Base-by-base conservation (phyloP, 805 yeast genomes). In the Torulaspora maleeae region DNA sequence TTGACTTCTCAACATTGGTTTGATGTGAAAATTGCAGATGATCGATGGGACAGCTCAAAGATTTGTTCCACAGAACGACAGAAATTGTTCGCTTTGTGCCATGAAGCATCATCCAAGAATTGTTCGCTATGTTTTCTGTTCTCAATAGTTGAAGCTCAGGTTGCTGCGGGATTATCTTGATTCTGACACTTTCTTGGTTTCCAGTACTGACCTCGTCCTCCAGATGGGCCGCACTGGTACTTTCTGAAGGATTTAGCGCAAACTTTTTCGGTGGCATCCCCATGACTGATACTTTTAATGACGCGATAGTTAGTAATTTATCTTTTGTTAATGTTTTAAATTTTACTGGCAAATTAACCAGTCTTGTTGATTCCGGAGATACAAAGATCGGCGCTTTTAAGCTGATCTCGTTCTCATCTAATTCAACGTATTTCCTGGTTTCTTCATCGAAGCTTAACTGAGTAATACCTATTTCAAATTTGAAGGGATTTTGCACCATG, bases 401-500 rank as follows among this genome's bases (percentile, higher is more conserved):
- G 1, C 48, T 41, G 4, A 57, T 36, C n/a, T 54, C 53, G 6
- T 44, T 41, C n/a, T 43, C 38, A 13, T 49, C 53, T 3, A 63
- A 29, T 27, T 50, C 51, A 38, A 59, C 52, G 48, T 33, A 56
- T 24, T 66, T 64, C 5, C 63, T 49, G 13, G 67, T 62, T 1
- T 51, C 42, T 4, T 67, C 55, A 4, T 56, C 52, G 2, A 83
- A 64, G 30, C 66, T 56, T 3, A 83, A 58, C 25, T 74, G 74
- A 15, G 71, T 69, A 4, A 90, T 66, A 30, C 78, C 81, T 11
- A 90, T 67, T 34, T 83, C 87, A 62, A 86, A 87, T 5, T 77
- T 76, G 66, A 79, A 87, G 7, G 96, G 95, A 60, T 91, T 91
- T 58, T 84, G 89, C 7, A 90, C 56, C 3, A 71, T 67, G 1